These are phyloP conservation scores for Protea cynaroides DNA, from an alignment of 164 flowering plant genomes.

Conservation along the genomic window DNA sequence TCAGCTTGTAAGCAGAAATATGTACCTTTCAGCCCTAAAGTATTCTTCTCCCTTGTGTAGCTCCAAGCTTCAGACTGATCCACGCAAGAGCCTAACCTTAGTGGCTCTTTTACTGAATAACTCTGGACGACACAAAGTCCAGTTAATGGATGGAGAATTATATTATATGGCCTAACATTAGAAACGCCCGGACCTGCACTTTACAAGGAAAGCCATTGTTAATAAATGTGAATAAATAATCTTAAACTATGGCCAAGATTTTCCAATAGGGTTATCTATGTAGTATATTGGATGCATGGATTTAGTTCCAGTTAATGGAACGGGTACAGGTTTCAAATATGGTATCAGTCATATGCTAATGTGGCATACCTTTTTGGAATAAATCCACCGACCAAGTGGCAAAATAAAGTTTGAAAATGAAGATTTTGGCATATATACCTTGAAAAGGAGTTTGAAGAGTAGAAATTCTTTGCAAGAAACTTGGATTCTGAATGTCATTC, in stretches of 20 bases:
- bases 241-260: too few relatives aligned
- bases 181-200: slow-evolving; percentile 67
- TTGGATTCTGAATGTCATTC: slow-evolving; percentile 43
- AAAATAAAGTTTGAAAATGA: too few relatives aligned
- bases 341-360: too few relatives aligned
- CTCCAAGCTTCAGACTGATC: not conserved
- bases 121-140: not conserved
- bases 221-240: too few relatives aligned
- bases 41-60: not conserved
- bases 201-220: too few relatives aligned
- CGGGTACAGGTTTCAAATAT: too few relatives aligned
- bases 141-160: slow-evolving; percentile 54
- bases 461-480: slow-evolving; percentile 41
- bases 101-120: not conserved
- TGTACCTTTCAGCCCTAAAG: not conserved
- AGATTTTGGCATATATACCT: slow-evolving; percentile 45
- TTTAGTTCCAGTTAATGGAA: too few relatives aligned
- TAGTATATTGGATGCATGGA: too few relatives aligned
- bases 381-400: too few relatives aligned
- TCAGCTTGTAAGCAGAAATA: slow-evolving; percentile 1
- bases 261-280: too few relatives aligned
- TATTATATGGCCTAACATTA: slow-evolving; percentile 25
- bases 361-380: too few relatives aligned
- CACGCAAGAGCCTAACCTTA: not conserved
- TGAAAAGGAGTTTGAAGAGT: slow-evolving; percentile 58